Percentiles rank a stretch among this genome's conserved stretches.
phyloP scores from a whole-genome alignment of 768 basidiomycete genomes.

The Termitomyces sp. region DNA sequence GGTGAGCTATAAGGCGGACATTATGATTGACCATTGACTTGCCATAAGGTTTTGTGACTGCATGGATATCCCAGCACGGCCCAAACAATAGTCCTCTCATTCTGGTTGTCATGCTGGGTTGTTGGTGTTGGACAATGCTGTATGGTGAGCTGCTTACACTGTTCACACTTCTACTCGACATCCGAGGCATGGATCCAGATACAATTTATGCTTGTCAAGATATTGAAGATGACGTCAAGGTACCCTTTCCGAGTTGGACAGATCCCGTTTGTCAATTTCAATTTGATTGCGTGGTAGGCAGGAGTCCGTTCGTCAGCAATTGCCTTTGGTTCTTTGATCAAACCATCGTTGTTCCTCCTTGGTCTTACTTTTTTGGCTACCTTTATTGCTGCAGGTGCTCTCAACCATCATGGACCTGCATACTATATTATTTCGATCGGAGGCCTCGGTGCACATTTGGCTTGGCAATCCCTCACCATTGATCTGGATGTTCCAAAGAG shows the following conservation, averaged over 20 bases:
- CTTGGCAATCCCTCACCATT: background rate
- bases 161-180: too few species aligned
- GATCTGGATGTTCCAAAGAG: background rate
- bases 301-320: conserved; percentile 1
- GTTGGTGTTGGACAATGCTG: conserved; percentile 44
- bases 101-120: conserved; percentile 25
- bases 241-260: background rate
- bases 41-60: background rate
- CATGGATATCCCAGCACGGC: background rate
- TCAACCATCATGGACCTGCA: background rate
- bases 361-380: background rate
- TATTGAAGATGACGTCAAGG: background rate
- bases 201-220: conserved; percentile 2
- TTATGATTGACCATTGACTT: conserved; percentile 26
- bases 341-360: background rate
- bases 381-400: background rate
- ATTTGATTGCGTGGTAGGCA: background rate
- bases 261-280: background rate
- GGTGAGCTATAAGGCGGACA: conserved; percentile 29
- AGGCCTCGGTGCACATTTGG: background rate
- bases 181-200: background rate
- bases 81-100: conserved; percentile 23
- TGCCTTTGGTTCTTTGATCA: background rate
- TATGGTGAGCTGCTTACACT: conserved; percentile 24
- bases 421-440: background rate